A percentile compares a stretch with the other conserved stretches of the same genome.
These are phyloP conservation scores for Xerocomus amazonicus DNA, from an alignment of 1,284 basidiomycete species.

Conservation along the genomic window DNA sequence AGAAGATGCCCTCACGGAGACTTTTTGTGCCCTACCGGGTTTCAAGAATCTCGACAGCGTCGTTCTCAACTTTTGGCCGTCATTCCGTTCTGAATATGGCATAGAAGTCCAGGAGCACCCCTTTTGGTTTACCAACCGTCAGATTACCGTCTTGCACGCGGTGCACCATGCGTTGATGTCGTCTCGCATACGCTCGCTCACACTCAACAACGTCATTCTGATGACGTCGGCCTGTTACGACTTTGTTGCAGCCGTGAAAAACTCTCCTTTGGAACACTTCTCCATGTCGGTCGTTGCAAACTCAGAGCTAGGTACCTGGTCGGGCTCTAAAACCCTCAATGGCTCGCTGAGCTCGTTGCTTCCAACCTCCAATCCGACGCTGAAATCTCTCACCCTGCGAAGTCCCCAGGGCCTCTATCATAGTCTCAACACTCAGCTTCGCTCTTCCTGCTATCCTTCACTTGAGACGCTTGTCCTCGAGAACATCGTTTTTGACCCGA, in stretches of 20 bases:
- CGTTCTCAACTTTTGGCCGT: conserved; percentile 32
- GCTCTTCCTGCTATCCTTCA: conserved; percentile 20
- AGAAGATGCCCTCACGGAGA: conserved; percentile 29
- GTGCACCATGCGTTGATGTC: conserved; percentile 24
- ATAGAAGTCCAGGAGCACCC: conserved; percentile 28
- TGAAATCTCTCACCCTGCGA: conserved; percentile 23
- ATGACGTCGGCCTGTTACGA: conserved; percentile 26
- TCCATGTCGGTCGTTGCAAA: conserved; percentile 32
- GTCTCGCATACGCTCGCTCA: conserved; percentile 23
- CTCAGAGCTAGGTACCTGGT: conserved; percentile 29
- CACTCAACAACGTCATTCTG: conserved; percentile 27
- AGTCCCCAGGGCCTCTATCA: conserved; percentile 32
- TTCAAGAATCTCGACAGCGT: conserved; percentile 23
- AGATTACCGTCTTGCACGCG: conserved; percentile 25
- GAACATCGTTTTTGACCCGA: conserved; percentile 30
- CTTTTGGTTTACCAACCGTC: conserved; percentile 32
- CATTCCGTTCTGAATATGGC: conserved; percentile 26
- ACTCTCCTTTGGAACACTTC: conserved; percentile 30
- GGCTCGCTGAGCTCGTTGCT: conserved; percentile 26
- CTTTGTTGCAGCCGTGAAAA: conserved; percentile 23
- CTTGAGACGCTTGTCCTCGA: conserved; percentile 30
- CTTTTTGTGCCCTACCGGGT: conserved; percentile 22
- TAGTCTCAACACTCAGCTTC: conserved; percentile 22
- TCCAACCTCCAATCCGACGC: conserved; percentile 18
- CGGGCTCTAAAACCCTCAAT: conserved; percentile 30